A percentile compares a stretch with the other conserved stretches of the same genome.
phyloP scores from a whole-genome alignment of 2,329 filamentous ascomycete species.

The Phaeophleospora eucalypticola region DNA sequence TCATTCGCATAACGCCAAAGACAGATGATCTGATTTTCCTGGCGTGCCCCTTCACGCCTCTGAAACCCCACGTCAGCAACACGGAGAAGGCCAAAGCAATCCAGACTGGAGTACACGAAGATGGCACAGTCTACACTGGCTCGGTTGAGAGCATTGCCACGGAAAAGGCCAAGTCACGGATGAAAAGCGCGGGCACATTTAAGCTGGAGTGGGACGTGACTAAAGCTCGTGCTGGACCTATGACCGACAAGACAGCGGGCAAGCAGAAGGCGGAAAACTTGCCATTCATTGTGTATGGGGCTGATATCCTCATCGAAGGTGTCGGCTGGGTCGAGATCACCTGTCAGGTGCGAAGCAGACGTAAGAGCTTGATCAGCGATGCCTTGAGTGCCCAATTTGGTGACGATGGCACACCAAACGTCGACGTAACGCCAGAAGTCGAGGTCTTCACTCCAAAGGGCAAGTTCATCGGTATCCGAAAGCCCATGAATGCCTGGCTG shows the following conservation, averaged over 20 bases:
- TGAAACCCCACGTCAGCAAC: conserved; percentile 70
- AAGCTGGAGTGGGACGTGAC: conserved; percentile 79
- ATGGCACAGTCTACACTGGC: conserved; percentile 55
- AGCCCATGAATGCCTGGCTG: conserved; percentile 68
- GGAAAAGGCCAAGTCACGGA: conserved; percentile 30
- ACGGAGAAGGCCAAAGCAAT: conserved; percentile 75
- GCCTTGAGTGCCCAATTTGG: conserved; percentile 20
- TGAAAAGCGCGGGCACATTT: conserved; percentile 67
- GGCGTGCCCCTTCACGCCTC: conserved; percentile 78
- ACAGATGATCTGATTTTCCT: conserved; percentile 64
- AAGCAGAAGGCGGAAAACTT: conserved; percentile 63
- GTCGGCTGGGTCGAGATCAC: conserved; percentile 90
- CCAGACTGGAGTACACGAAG: conserved; percentile 47
- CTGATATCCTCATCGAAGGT: conserved; percentile 86
- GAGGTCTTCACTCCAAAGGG: conserved; percentile 85
- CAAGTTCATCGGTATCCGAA: conserved; percentile 65
- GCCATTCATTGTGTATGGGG: conserved; percentile 73
- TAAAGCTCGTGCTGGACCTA: conserved; percentile 66
- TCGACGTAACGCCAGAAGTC: conserved; percentile 56
- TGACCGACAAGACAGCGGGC: conserved; percentile 59
- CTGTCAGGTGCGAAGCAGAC: conserved; percentile 63
- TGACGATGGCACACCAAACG: conserved; percentile 12
- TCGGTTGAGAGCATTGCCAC: conserved; percentile 58
- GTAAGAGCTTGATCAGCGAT: conserved; percentile 19
- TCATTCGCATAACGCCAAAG: conserved; percentile 80